Percentiles rank a stretch among this genome's conserved stretches.
These are phyloP conservation scores for Cladosporium cucumerinum DNA, from an alignment of 2,329 filamentous ascomycete species.

Conservation along the genomic window DNA sequence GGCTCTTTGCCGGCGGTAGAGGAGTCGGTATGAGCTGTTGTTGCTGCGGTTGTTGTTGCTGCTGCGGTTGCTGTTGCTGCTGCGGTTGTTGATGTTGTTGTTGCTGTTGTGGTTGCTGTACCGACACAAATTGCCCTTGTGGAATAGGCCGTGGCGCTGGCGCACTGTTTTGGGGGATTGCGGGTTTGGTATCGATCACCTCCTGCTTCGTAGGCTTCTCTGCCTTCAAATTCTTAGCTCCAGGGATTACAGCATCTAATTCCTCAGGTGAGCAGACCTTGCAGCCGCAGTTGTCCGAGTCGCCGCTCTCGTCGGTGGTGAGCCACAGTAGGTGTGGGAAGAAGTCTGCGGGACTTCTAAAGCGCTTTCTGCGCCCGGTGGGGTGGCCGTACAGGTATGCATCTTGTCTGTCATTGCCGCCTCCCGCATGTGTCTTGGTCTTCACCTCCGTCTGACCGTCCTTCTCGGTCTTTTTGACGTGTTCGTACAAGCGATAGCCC, in stretches of 20 bases:
- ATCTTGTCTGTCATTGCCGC: slow-evolving; percentile 55
- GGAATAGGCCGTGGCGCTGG: neutral
- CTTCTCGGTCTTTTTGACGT: slow-evolving; percentile 50
- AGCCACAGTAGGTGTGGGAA: slow-evolving; percentile 60
- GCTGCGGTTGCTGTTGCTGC: slow-evolving; percentile 21
- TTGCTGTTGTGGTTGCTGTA: slow-evolving; percentile 18
- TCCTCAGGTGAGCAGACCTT: slow-evolving; percentile 56
- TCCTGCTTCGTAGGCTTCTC: slow-evolving; percentile 24
- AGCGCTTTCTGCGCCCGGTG: slow-evolving; percentile 54
- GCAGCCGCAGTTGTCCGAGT: slow-evolving; percentile 55
- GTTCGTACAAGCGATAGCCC: slow-evolving; percentile 57
- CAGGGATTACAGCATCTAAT: slow-evolving; percentile 40
- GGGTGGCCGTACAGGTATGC: slow-evolving; percentile 61
- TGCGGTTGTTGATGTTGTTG: slow-evolving; percentile 17
- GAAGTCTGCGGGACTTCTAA: slow-evolving; percentile 57
- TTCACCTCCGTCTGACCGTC: slow-evolving; percentile 45
- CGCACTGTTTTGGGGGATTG: neutral
- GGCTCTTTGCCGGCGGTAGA: slow-evolving; percentile 40
- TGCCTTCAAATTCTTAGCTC: slow-evolving; percentile 19
- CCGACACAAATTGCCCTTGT: slow-evolving; percentile 18
- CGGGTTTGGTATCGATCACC: neutral
- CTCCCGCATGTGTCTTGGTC: slow-evolving; percentile 48
- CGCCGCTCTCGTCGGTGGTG: slow-evolving; percentile 50
- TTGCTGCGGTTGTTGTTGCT: slow-evolving; percentile 19
- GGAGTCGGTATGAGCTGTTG: slow-evolving; percentile 23